Evolutionary conservation across 73 alveolate genomes (phyloP).

Genomic region (Stentor coeruleus): DNA sequence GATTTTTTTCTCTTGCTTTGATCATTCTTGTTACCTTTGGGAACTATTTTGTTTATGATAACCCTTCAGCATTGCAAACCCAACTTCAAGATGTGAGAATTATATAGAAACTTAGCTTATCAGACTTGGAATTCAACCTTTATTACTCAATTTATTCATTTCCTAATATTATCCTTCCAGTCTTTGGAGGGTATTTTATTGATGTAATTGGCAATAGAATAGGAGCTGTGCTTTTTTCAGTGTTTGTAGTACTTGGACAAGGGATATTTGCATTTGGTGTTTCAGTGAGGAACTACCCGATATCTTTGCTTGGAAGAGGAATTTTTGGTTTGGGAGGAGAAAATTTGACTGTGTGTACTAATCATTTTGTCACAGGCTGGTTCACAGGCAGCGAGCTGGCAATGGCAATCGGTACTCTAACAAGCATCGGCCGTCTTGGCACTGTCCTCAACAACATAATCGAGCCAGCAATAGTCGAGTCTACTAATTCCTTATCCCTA

Average conservation of each 20-base stretch:
- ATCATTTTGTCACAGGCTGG: conserved; percentile 86
- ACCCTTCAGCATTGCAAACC: conserved; percentile 10
- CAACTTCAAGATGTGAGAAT: background rate
- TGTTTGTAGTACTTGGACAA: conserved; percentile 54
- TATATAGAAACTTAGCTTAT: background rate
- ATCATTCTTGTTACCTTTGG: background rate
- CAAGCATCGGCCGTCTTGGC: conserved; percentile 72
- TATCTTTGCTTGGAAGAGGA: conserved; percentile 89
- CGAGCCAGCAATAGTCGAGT: background rate
- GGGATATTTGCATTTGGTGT: conserved; percentile 72
- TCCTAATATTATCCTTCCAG: conserved; percentile 81
- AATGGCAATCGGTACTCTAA: conserved; percentile 84
- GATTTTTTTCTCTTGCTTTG: background rate
- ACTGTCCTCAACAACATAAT: conserved; percentile 49
- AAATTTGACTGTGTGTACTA: conserved; percentile 64
- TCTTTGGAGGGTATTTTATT: conserved; percentile 81
- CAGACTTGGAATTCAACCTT: conserved; percentile 27
- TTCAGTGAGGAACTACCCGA: conserved; percentile 42
- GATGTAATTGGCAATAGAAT: conserved; percentile 45
- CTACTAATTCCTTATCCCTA: conserved; percentile 34
- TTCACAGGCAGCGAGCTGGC: conserved; percentile 90
- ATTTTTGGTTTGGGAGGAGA: conserved; percentile 92
- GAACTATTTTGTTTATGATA: conserved; percentile 1
- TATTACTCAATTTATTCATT: conserved; percentile 81
- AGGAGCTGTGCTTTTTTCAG: conserved; percentile 32